Evolutionary conservation across 805 yeast species (phyloP).

Genomic region (Tetrapisispora iriomotensis): DNA sequence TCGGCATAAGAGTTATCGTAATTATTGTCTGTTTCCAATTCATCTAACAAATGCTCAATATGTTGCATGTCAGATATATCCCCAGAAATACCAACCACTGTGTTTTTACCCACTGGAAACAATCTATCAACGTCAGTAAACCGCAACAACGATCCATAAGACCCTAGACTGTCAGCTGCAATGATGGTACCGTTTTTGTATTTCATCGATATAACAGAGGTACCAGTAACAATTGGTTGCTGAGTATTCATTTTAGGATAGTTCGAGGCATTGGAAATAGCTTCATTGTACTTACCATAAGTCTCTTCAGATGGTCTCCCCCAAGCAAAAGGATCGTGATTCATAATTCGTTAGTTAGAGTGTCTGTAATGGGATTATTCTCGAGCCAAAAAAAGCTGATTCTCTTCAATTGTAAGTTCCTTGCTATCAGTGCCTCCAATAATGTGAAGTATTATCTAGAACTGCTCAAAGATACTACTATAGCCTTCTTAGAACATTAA

Average conservation of each 20-base stretch:
- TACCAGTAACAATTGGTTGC: constrained; percentile 92
- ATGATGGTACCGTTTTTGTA: constrained; percentile 82
- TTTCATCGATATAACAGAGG: constrained; percentile 87
- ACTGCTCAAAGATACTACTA: too few species aligned
- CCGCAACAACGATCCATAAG: constrained; percentile 88
- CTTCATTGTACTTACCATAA: constrained; percentile 71
- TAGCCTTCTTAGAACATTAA: too few species aligned
- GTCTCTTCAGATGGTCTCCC: constrained; percentile 82
- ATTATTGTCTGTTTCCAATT: constrained; percentile 65
- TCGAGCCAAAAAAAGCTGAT: too few species aligned
- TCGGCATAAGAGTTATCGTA: constrained; percentile 48
- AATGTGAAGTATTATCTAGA: too few species aligned
- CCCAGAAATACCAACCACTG: constrained; percentile 90
- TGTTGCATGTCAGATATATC: constrained; percentile 92
- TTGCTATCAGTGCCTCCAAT: too few species aligned
- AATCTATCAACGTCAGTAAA: constrained; percentile 80
- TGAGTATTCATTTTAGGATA: constrained; percentile 82
- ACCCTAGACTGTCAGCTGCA: constrained; percentile 91
- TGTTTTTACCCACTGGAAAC: constrained; percentile 70
- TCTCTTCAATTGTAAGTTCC: too few species aligned
- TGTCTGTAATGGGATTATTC: too few species aligned
- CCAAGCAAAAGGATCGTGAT: constrained; percentile 92
- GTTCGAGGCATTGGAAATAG: constrained; percentile 57
- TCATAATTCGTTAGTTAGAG: constrained; percentile 40
- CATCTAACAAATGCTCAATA: constrained; percentile 62